These are phyloP conservation scores for Lactifluus pinguis DNA, from an alignment of 768 basidiomycete genomes.

Conservation along the genomic window DNA sequence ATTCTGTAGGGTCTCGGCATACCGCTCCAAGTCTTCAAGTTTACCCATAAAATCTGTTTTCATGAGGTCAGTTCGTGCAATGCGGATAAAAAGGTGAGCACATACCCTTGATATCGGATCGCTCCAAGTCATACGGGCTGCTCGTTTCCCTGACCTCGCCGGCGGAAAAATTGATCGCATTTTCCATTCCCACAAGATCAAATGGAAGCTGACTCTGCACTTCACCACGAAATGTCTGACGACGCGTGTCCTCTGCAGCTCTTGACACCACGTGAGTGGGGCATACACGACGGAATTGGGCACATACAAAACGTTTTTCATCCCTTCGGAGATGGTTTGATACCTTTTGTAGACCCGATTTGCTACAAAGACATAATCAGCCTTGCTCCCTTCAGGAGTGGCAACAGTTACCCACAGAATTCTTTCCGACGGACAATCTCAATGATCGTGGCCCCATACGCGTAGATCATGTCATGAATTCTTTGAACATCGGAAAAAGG, in stretches of 20 bases:
- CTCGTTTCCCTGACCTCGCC: constrained; percentile 45
- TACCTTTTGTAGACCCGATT: constrained; percentile 77
- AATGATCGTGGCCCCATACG: constrained; percentile 82
- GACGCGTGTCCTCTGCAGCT: constrained; percentile 66
- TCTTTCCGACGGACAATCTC: constrained; percentile 88
- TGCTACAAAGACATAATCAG: constrained; percentile 32
- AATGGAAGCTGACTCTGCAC: constrained; percentile 82
- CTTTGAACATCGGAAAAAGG: constrained; percentile 87
- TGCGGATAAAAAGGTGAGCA: background rate
- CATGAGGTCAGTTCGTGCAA: background rate
- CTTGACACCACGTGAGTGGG: constrained; percentile 29
- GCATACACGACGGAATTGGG: background rate
- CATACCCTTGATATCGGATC: constrained; percentile 64
- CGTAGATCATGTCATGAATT: constrained; percentile 82
- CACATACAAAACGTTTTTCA: constrained; percentile 72
- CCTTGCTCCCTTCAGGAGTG: background rate
- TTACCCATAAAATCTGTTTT: constrained; percentile 47
- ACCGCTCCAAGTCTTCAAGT: constrained; percentile 54
- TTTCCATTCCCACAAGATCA: constrained; percentile 70
- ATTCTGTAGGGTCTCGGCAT: constrained; percentile 38
- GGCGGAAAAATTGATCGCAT: constrained; percentile 69
- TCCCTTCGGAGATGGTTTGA: constrained; percentile 69
- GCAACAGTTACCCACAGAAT: constrained; percentile 48
- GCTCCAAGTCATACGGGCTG: constrained; percentile 50
- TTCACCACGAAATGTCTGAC: constrained; percentile 76